Conservation (phyloP, 108 stramenopile species). For the Nitzschia sp. region DNA sequence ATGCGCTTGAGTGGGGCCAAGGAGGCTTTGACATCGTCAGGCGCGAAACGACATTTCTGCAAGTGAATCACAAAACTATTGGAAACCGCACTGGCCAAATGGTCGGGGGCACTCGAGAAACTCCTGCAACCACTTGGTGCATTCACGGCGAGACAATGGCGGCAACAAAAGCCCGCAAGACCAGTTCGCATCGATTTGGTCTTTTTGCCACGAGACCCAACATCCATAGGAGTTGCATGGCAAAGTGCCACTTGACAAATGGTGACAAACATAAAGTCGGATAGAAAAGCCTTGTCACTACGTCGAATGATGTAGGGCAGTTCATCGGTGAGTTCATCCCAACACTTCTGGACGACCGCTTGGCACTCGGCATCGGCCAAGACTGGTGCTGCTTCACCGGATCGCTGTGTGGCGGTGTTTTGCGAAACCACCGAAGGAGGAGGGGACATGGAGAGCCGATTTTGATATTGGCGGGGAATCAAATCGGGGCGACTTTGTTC, state of each 20-base stretch:
- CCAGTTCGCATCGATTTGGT: slow-evolving; percentile 50
- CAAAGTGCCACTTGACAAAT: slow-evolving; percentile 52
- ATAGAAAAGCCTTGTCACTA: slow-evolving; percentile 22
- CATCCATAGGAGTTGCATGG: slow-evolving; percentile 41
- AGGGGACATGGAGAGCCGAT: background rate
- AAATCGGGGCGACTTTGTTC: slow-evolving; percentile 21
- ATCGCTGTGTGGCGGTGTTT: background rate
- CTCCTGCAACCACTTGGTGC: slow-evolving; percentile 32
- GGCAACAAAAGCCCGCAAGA: slow-evolving; percentile 62
- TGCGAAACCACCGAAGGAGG: background rate
- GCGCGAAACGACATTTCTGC: slow-evolving; percentile 40
- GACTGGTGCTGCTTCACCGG: background rate
- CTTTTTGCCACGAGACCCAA: slow-evolving; percentile 48
- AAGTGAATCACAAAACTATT: slow-evolving; percentile 51
- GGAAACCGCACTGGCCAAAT: slow-evolving; percentile 44
- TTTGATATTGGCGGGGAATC: slow-evolving; percentile 12
- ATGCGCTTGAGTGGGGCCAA: slow-evolving; percentile 39
- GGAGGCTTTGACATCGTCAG: slow-evolving; percentile 35
- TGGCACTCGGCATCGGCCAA: background rate
- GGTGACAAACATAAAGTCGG: slow-evolving; percentile 50
- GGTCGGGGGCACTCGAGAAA: slow-evolving; percentile 51
- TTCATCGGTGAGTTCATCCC: slow-evolving; percentile 28
- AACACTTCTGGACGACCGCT: slow-evolving; percentile 30
- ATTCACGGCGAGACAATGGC: slow-evolving; percentile 37
- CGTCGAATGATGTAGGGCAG: slow-evolving; percentile 10